Base-by-base conservation (phyloP, 2,329 filamentous ascomycete species). In the Fusarium miscanthi region DNA sequence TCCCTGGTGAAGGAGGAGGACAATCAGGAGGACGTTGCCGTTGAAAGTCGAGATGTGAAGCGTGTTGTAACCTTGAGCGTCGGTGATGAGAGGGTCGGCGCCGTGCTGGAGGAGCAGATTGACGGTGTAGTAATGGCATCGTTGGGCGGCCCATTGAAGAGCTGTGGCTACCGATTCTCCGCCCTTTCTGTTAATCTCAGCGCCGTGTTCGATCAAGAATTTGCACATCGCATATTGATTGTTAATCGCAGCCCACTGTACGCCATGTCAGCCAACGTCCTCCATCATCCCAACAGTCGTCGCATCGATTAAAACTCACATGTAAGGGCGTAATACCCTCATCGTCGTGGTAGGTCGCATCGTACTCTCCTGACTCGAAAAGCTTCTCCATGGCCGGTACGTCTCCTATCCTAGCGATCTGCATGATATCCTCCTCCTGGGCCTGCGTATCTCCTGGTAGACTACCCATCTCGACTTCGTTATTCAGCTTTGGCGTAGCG, bases 191-290 rank as follows among this genome's bases (percentile, higher is more conserved):
- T 99, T 98, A 78, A 98, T 92, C 80, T 97, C 93, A 79, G 95
- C 96, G 78, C 94, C 94, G 71, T 86, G 83, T 54, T 89, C 93
- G 80, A 99, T 89, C 48, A 99, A 90, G 83, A 97, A 98, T 82
- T 96, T 95, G 88, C 95, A 98, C 86, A 98, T 94, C 74, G 94
- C 93, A 84, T 95, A 97, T 81, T 98, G 96, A 80, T 98, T 98
- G 85, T 99, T 99, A 82, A 99, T 98, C 41, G 97, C 94, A 51
- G 96, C 96, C 96, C 96, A 99, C 94, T 99, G 80, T 59, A 75
- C 14, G 21, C 30, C 23, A 23, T 33, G 69, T 77, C 67, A 77
- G 76, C 53, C 17, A 8, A 23, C 23, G 41, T n/a, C 21, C 52
- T 14, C 33, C 49, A 11, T 10, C 27, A 30, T 33, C 30, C 37